These are phyloP conservation scores for Talaromyces sp. DNA, from an alignment of 2,329 filamentous ascomycete genomes.

Conservation along the genomic window DNA sequence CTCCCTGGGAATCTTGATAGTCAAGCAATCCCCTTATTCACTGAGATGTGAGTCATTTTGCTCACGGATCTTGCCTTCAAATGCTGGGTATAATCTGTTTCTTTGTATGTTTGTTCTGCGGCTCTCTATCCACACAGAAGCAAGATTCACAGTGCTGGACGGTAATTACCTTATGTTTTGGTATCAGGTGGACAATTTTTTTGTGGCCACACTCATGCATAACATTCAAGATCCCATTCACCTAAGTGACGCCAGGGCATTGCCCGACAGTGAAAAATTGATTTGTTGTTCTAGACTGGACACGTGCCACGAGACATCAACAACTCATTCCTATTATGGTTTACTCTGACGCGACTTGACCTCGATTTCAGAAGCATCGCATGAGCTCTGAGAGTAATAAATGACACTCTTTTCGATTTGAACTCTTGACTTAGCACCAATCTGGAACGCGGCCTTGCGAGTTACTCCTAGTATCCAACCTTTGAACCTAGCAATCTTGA, in stretches of 20 bases:
- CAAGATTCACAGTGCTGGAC: background rate
- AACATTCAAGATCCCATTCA: background rate
- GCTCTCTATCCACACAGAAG: background rate
- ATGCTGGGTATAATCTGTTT: background rate
- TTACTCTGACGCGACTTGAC: background rate
- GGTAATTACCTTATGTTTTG: background rate
- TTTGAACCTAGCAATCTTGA: background rate
- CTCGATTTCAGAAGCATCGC: background rate
- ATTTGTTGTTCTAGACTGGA: background rate
- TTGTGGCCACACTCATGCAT: background rate
- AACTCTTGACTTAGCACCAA: background rate
- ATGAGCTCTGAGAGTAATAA: background rate
- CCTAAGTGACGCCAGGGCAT: background rate
- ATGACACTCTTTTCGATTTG: background rate
- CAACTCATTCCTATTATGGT: background rate
- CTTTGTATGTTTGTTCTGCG: background rate
- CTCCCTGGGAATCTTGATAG: background rate
- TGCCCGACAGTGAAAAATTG: background rate
- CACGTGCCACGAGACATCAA: background rate
- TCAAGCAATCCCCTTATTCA: background rate
- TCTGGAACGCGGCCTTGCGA: background rate
- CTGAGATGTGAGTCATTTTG: background rate
- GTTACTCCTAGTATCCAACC: background rate
- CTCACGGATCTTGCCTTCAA: background rate
- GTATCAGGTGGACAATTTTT: background rate